Evolutionary conservation across 73 alveolate species (phyloP).

Genomic region (Stentor roeselii): DNA sequence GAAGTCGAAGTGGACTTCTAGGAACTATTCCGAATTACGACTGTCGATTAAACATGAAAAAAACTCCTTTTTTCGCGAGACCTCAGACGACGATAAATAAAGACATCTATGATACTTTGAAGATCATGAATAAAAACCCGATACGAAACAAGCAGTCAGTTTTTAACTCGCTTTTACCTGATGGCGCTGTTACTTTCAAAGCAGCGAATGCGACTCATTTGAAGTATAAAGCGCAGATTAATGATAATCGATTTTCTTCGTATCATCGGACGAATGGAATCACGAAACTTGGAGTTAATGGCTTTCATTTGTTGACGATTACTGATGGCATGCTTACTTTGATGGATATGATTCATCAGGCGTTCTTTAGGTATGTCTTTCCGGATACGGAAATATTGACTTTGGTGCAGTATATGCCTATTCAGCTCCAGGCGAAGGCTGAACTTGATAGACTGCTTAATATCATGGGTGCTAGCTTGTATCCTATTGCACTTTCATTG

Average conservation of each 20-base stretch:
- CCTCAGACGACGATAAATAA: constrained; percentile 67
- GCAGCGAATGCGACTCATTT: constrained; percentile 50
- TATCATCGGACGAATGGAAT: constrained; percentile 95
- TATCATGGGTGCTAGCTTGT: constrained; percentile 75
- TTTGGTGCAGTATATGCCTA: constrained; percentile 92
- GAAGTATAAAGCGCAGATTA: constrained; percentile 74
- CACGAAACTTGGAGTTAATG: constrained; percentile 73
- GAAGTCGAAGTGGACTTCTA: constrained; percentile 60
- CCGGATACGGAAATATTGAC: constrained; percentile 71
- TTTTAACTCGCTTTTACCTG: constrained; percentile 76
- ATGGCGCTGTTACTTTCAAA: constrained; percentile 85
- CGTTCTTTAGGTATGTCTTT: constrained; percentile 75
- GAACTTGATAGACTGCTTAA: constrained; percentile 75
- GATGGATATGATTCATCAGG: constrained; percentile 78
- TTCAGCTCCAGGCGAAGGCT: constrained; percentile 75
- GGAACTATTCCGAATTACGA: constrained; percentile 47
- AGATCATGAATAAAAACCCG: constrained; percentile 63
- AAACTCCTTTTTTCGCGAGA: constrained; percentile 41
- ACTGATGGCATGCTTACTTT: constrained; percentile 72
- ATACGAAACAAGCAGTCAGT: constrained; percentile 53
- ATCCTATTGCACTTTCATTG: constrained; percentile 83
- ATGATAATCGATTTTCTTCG: constrained; percentile 82
- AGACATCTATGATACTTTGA: constrained; percentile 72
- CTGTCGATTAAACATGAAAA: constrained; percentile 42
- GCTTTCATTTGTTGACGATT: constrained; percentile 54